phyloP scores from a whole-genome alignment of 1,139 yeast species.

The Candida tropicalis region DNA sequence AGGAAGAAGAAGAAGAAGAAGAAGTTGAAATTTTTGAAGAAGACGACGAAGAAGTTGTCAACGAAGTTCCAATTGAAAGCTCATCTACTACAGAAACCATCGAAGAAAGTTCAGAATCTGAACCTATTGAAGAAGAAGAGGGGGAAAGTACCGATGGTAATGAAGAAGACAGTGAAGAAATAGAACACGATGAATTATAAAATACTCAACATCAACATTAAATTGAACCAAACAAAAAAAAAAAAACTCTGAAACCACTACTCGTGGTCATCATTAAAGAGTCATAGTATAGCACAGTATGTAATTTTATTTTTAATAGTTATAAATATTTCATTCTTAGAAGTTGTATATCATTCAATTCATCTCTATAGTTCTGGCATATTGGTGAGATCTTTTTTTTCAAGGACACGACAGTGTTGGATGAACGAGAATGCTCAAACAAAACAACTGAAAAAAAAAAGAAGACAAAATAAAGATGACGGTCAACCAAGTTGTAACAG shows the following conservation, averaged over 20 bases:
- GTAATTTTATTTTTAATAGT: neutral
- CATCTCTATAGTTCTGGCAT: too few relatives aligned
- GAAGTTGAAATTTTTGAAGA: slow-evolving; percentile 15
- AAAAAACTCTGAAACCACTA: too few relatives aligned
- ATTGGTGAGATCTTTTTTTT: too few relatives aligned
- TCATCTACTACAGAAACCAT: neutral
- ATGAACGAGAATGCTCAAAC: neutral
- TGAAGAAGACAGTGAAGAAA: neutral
- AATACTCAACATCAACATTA: neutral
- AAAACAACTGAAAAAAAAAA: neutral
- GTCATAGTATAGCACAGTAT: neutral
- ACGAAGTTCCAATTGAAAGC: slow-evolving; percentile 6
- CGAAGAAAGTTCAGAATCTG: slow-evolving; percentile 5
- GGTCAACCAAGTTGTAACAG: too few relatives aligned
- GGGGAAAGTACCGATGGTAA: slow-evolving; percentile 54
- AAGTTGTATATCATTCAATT: too few relatives aligned
- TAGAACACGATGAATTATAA: slow-evolving; percentile 62
- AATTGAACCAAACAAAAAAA: neutral
- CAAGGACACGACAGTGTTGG: too few relatives aligned
- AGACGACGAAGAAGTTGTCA: slow-evolving; percentile 17
- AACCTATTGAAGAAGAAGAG: slow-evolving; percentile 5
- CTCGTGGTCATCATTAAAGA: too few relatives aligned
- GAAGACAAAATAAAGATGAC: slow-evolving; percentile 1
- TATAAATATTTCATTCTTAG: too few relatives aligned
- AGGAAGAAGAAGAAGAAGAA: slow-evolving; percentile 22